Evolutionary conservation across 805 yeast genomes (phyloP).

Genomic region (Suhomyces sp.): DNA sequence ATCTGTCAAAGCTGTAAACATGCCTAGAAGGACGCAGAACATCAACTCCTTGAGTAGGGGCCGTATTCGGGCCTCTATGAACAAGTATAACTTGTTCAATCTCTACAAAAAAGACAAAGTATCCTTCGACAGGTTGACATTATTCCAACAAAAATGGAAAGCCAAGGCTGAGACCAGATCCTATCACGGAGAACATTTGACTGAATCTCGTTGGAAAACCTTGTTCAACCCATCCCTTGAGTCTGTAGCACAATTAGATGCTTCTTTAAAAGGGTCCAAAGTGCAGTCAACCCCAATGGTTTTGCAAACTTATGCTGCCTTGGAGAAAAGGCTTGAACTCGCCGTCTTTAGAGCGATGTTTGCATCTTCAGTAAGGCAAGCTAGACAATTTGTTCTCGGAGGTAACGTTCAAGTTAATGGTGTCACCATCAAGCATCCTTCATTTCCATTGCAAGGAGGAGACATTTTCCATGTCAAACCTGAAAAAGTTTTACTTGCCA

Average conservation of each 20-base stretch:
- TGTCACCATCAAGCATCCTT: constrained; percentile 70
- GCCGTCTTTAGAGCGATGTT: constrained; percentile 91
- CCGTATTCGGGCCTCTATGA: constrained; percentile 84
- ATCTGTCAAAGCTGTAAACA: constrained; percentile 14
- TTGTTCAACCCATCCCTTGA: constrained; percentile 67
- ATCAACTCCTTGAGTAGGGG: constrained; percentile 62
- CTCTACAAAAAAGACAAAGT: constrained; percentile 67
- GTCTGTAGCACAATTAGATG: constrained; percentile 87
- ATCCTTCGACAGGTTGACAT: constrained; percentile 57
- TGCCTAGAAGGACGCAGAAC: constrained; percentile 63
- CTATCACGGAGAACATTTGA: constrained; percentile 91
- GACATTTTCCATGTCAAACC: constrained; percentile 86
- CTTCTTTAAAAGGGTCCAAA: constrained; percentile 61
- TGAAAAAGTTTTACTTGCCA: constrained; percentile 75
- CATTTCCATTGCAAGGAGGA: constrained; percentile 75
- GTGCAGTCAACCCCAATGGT: constrained; percentile 73
- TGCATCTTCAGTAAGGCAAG: constrained; percentile 91
- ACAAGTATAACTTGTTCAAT: constrained; percentile 88
- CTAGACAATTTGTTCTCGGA: constrained; percentile 78
- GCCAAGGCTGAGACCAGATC: constrained; percentile 91
- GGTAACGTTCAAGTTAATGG: constrained; percentile 90
- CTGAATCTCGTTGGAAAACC: constrained; percentile 78
- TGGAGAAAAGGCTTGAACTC: constrained; percentile 86
- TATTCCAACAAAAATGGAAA: constrained; percentile 88
- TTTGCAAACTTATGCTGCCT: constrained; percentile 81